Percentiles rank a stretch among this genome's conserved stretches.
These are phyloP conservation scores for Kingdonia uniflora DNA, from an alignment of 164 flowering plant species.

Conservation along the genomic window DNA sequence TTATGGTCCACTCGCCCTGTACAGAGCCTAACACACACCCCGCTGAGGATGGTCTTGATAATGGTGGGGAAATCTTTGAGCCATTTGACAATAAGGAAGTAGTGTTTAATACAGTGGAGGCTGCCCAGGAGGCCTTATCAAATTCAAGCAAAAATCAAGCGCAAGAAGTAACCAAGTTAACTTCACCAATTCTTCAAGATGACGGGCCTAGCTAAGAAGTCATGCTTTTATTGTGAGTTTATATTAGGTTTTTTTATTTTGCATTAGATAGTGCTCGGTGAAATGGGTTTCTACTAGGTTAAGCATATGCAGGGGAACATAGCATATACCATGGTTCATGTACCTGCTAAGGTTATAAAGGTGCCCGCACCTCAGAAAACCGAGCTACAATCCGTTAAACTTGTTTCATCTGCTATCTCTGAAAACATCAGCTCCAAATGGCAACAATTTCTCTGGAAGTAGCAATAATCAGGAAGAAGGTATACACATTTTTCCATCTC, in stretches of 20 bases:
- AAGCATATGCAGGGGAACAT: conserved; percentile 16
- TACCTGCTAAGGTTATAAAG: conserved; percentile 14
- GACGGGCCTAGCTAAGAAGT: conserved; percentile 55
- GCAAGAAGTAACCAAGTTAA: conserved; percentile 16
- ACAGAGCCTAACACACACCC: conserved; percentile 18
- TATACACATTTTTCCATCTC: conserved; percentile 10
- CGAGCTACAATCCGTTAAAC: background rate
- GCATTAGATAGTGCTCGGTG: background rate
- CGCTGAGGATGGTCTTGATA: conserved; percentile 22
- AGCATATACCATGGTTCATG: conserved; percentile 28
- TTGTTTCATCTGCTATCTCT: conserved; percentile 18
- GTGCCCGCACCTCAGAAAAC: conserved; percentile 6
- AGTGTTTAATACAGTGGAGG: conserved; percentile 34
- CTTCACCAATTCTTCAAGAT: conserved; percentile 20
- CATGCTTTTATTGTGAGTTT: conserved; percentile 61
- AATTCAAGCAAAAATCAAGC: conserved; percentile 22
- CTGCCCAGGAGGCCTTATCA: conserved; percentile 20
- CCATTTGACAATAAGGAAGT: conserved; percentile 40
- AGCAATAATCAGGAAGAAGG: conserved; percentile 41
- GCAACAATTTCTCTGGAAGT: conserved; percentile 19
- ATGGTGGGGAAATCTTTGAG: conserved; percentile 37
- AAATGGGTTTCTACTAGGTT: conserved; percentile 24
- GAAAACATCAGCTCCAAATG: conserved; percentile 24
- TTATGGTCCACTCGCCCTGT: conserved; percentile 24
- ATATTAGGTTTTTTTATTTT: background rate